Base-by-base conservation (phyloP, 805 yeast species). In the Candida sonorensis region DNA sequence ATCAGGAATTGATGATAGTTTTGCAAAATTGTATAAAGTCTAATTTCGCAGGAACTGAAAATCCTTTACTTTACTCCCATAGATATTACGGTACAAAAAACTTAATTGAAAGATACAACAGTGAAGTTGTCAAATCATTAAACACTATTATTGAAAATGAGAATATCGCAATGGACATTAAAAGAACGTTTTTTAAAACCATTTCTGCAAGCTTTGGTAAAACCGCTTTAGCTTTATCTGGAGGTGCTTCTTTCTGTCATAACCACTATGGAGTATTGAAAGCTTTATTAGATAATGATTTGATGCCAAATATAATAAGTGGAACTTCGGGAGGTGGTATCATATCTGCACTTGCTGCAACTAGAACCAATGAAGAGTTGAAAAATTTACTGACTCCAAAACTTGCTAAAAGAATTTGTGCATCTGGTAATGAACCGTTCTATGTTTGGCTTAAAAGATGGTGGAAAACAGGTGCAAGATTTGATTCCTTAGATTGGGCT, bases 261-360 rank as follows among this genome's bases (percentile, higher is more conserved):
- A 74, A 77, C 20, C 94, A 82, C 54, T 77, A 81, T 55, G 94
- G 94, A 3, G 72, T 82, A 3, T 67, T 81, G 17, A 77, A 77
- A 41, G 88, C 87, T 0, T 54, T 83, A 24, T 55, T 81, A 5
- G 87, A 83, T 37, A 69, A 71, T 36, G 80, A 77, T 50, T 56
- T 72, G 30, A 57, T 82, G 31, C 94, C 94, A 1, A 64, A 65
- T 4, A 78, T 82, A 23, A 62, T 83, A 7, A 72, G 83, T 22
- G 94, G 94, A 1, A 82, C 92, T 0, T 76, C 85, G 1, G 90
- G 92, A 2, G 94, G 94, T 11, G 90, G 87, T 2, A 57, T 81
- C 10, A 74, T 81, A 10, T 88, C 92, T 1, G 83, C 87, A 0
- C 53, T 82, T 24, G 73, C 81, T 0, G 70, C 86, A 31, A 75